Percentiles rank a stretch among this genome's conserved stretches.
phyloP scores from a whole-genome alignment of 495 filamentous ascomycete genomes.

The Podospora pseudopauciseta region DNA sequence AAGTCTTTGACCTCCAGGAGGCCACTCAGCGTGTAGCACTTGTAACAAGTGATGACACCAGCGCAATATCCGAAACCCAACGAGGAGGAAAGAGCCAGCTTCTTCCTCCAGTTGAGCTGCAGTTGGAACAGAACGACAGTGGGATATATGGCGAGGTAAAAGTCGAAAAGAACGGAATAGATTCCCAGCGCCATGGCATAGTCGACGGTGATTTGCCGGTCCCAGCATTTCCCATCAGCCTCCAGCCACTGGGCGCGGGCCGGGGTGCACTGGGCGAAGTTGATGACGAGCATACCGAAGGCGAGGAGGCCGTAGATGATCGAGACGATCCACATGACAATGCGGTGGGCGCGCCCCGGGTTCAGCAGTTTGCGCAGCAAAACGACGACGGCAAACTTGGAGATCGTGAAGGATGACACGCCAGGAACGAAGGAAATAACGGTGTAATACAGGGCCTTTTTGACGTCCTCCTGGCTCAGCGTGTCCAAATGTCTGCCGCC shows the following conservation, averaged over 20 bases:
- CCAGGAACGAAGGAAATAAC: constrained; percentile 29
- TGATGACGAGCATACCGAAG: constrained; percentile 22
- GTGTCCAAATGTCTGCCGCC: constrained; percentile 22
- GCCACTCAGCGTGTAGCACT: constrained; percentile 21
- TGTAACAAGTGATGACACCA: constrained; percentile 22
- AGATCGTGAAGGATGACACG: constrained; percentile 24
- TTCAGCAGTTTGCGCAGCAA: constrained; percentile 24
- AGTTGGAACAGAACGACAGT: constrained; percentile 18
- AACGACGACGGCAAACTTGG: constrained; percentile 29
- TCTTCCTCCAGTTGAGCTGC: constrained; percentile 25
- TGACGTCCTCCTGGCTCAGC: constrained; percentile 13
- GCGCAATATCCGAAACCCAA: constrained; percentile 30
- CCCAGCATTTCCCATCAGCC: constrained; percentile 18
- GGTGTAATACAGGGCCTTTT: constrained; percentile 18
- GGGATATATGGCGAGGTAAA: constrained; percentile 28
- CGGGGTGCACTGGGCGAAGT: constrained; percentile 28
- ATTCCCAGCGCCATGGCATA: constrained; percentile 21
- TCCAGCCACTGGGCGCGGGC: constrained; percentile 22
- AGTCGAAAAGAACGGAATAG: constrained; percentile 26
- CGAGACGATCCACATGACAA: constrained; percentile 25
- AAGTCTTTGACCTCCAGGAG: constrained; percentile 19
- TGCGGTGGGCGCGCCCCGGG: constrained; percentile 15
- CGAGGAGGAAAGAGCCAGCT: constrained; percentile 23
- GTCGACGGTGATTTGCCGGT: constrained; percentile 22
- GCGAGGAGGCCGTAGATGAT: constrained; percentile 16